These are phyloP conservation scores for Aspergillus amoenus DNA, from an alignment of 2,329 filamentous ascomycete species.

Conservation along the genomic window DNA sequence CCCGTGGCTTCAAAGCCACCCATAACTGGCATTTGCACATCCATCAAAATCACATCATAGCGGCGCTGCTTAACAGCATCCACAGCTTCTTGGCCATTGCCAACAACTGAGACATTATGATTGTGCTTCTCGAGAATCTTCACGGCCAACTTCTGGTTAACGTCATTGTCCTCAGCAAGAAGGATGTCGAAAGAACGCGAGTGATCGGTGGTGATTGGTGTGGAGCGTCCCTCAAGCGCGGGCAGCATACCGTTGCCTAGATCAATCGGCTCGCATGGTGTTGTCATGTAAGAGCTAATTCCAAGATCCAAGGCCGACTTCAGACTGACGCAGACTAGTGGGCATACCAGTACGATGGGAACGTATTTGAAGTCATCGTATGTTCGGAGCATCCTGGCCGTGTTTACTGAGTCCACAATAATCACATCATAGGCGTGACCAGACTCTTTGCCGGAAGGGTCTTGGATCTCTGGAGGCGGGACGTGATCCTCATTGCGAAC, in stretches of 20 bases:
- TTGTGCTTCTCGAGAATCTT: conserved; percentile 98
- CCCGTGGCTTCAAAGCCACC: conserved; percentile 96
- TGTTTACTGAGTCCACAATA: conserved; percentile 90
- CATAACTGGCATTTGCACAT: conserved; percentile 99
- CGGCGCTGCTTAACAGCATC: conserved; percentile 88
- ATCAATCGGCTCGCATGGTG: conserved; percentile 89
- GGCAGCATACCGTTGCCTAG: conserved; percentile 95
- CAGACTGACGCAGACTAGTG: conserved; percentile 83
- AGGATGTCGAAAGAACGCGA: conserved; percentile 95
- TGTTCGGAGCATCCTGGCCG: conserved; percentile 77
- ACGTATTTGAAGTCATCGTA: conserved; percentile 98
- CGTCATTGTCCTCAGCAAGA: conserved; percentile 92
- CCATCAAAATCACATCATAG: conserved; percentile 97
- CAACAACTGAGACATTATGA: conserved; percentile 68
- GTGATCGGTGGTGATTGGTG: conserved; percentile 87
- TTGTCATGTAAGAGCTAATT: conserved; percentile 99
- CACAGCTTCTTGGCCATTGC: conserved; percentile 90
- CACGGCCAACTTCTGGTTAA: conserved; percentile 93
- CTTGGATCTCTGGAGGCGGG: conserved; percentile 54
- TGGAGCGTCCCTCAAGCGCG: conserved; percentile 87
- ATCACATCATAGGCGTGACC: conserved; percentile 84
- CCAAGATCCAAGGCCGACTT: conserved; percentile 93
- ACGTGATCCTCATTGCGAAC: conserved; percentile 74
- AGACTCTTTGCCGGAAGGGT: conserved; percentile 48
- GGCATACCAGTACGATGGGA: conserved; percentile 87